Evolutionary conservation across 208 protist genomes (phyloP), one percentile per base, ranked within the genome.

Genomic region (Trypanosoma melophagium): DNA sequence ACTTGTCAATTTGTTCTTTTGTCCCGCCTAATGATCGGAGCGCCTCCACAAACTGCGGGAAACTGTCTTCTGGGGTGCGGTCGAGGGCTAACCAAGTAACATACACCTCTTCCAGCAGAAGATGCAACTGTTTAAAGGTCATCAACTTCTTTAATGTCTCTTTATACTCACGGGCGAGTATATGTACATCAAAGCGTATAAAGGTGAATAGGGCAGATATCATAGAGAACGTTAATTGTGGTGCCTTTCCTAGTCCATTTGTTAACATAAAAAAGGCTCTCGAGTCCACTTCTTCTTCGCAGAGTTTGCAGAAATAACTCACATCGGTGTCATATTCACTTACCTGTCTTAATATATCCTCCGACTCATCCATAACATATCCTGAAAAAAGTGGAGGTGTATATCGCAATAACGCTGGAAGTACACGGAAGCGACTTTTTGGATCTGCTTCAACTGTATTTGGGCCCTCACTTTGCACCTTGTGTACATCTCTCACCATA

Each of bases 191-290:
- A 70, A 82, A 96, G 10, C 86, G 87, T 14, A 84, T 79, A 83
- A 88, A 96, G 4, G 86, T 92, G 51, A 92, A 96, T 67, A 93
- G 76, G 59, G 90, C 87, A 10, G 85, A 88, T 14, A 92, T 54
- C 24, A 87, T 59, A 8, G 69, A 79, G 45, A 68, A 74, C 2
- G 61, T 44, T 19, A 58, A 58, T 28, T 69, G 64, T 1, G 67
- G 55, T 13, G 69, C 13, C 25, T 75, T 73, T 60, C 61, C 78
- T 17, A 80, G 68, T 4, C 45, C 53, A 5, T 59, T 66, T 14
- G 42, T 79, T 35, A 31, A 19, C 51, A 73, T 60, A 42, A 59
- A 62, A 21, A 80, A 60, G 25, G 70, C 62, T 62, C 76, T 76
- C 35, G 75, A 68, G 49, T 73, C 72, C 45, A 47, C n/a, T n/a